Evolutionary conservation across 2,329 filamentous ascomycete species (phyloP).

Genomic region (Neodidymelliopsis sp.): DNA sequence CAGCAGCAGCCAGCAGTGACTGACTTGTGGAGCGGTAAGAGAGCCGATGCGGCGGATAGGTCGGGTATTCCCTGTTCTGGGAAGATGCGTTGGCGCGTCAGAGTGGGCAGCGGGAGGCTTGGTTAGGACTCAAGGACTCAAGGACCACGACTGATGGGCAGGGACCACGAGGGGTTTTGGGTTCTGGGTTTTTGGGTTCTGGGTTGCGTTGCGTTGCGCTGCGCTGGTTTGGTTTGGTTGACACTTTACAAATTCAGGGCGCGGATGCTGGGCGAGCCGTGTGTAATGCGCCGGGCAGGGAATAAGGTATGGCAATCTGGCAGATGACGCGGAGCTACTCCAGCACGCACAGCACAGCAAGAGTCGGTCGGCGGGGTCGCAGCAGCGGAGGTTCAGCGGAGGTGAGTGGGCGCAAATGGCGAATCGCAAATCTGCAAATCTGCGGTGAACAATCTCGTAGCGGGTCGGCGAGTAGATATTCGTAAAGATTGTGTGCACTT

Average conservation of each 20-base stretch:
- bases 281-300: slow-evolving; percentile 19
- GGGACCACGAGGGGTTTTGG: slow-evolving; percentile 39
- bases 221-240: not conserved
- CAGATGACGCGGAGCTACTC: slow-evolving; percentile 41
- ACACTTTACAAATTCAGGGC: slow-evolving; percentile 26
- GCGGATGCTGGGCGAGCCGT: slow-evolving; percentile 20
- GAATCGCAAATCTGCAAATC: no score
- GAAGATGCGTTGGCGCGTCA: slow-evolving; percentile 36
- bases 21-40: slow-evolving; percentile 38
- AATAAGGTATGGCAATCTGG: slow-evolving; percentile 18
- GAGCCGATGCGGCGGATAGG: slow-evolving; percentile 38
- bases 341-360: slow-evolving; percentile 2
- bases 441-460: slow-evolving; percentile 11
- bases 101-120: slow-evolving; percentile 22
- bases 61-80: slow-evolving; percentile 42
- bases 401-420: not conserved
- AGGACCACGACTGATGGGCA: slow-evolving; percentile 26
- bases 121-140: slow-evolving; percentile 31
- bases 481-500: slow-evolving; percentile 11
- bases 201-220: slow-evolving; percentile 14
- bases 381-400: slow-evolving; percentile 17
- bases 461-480: slow-evolving; percentile 16
- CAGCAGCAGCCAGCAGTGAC: slow-evolving; percentile 30
- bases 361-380: slow-evolving; percentile 32
- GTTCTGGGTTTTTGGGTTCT: no score